Conservation (phyloP, 495 filamentous ascomycete genomes). For the Parathielavia appendiculata region DNA sequence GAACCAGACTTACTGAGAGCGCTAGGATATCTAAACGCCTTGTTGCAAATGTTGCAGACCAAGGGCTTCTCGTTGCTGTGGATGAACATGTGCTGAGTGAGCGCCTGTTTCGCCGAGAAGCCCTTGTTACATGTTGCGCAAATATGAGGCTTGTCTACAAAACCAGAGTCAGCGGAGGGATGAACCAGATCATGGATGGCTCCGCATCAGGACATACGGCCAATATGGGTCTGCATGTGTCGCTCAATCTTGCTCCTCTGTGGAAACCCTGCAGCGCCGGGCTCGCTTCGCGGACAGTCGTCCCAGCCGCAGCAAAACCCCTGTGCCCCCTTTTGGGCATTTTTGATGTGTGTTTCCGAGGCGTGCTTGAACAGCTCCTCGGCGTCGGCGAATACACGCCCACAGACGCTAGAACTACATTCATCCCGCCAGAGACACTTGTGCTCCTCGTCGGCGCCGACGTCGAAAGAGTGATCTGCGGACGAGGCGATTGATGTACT, state of each 20-base stretch:
- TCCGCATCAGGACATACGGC: conserved; percentile 43
- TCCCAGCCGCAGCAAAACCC: conserved; percentile 36
- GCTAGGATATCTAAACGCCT: conserved; percentile 52
- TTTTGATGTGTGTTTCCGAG: conserved; percentile 28
- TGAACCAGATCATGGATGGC: background rate
- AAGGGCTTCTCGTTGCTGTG: conserved; percentile 60
- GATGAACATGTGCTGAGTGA: conserved; percentile 56
- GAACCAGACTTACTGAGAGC: conserved; percentile 46
- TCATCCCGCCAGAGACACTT: conserved; percentile 33
- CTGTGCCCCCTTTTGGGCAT: conserved; percentile 30
- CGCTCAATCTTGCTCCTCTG: conserved; percentile 58
- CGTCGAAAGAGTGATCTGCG: conserved; percentile 2
- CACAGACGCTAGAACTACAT: conserved; percentile 23
- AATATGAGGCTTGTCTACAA: conserved; percentile 52
- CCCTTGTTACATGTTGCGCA: conserved; percentile 50
- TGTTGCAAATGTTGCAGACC: conserved; percentile 49
- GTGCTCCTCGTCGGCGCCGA: conserved; percentile 22
- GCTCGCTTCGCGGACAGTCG: conserved; percentile 38
- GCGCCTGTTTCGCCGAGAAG: conserved; percentile 56
- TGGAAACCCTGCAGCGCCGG: conserved; percentile 43
- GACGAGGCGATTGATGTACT: conserved; percentile 21
- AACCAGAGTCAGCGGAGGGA: conserved; percentile 1
- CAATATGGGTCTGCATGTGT: conserved; percentile 59
- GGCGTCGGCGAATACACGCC: conserved; percentile 22
- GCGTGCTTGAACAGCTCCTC: conserved; percentile 32